Conservation (phyloP, 306 rosid species). For the Trifolium repens region DNA sequence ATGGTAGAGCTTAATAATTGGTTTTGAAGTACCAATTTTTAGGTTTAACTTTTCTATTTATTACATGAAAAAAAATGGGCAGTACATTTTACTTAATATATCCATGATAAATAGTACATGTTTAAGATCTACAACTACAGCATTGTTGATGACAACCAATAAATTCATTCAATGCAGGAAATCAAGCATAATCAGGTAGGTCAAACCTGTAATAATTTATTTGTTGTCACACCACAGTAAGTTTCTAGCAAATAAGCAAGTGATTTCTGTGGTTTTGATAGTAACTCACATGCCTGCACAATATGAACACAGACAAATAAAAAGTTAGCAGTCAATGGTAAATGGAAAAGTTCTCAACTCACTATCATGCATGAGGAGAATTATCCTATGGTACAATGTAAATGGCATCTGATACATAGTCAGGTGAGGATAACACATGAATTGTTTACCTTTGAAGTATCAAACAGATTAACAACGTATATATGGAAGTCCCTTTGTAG, state of each 20-base stretch:
- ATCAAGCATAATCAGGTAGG: constrained; percentile 30
- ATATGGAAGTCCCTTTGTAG: constrained; percentile 93
- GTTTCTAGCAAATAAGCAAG: constrained; percentile 92
- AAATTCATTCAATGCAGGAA: constrained; percentile 31
- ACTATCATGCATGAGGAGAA: constrained; percentile 14
- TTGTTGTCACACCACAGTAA: constrained; percentile 77
- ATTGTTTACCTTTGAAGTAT: constrained; percentile 80
- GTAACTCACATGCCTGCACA: constrained; percentile 90
- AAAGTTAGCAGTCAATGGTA: constrained; percentile 21
- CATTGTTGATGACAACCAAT: constrained; percentile 29
- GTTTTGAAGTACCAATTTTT: constrained; percentile 2
- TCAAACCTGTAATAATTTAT: constrained; percentile 90
- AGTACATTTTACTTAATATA: constrained; percentile 15
- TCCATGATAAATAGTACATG: constrained; percentile 20
- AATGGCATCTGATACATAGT: constrained; percentile 23
- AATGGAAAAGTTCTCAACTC: constrained; percentile 29
- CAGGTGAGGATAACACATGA: constrained; percentile 4
- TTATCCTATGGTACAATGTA: background rate
- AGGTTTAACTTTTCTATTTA: background rate
- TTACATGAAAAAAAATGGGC: constrained; percentile 19
- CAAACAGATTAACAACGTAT: constrained; percentile 84
- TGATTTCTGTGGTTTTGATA: constrained; percentile 89
- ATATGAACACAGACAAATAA: constrained; percentile 29
- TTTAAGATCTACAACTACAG: constrained; percentile 3
- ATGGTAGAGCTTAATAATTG: constrained; percentile 33